Percentiles rank a stretch among this genome's conserved stretches.
phyloP scores from a whole-genome alignment of 2,329 filamentous ascomycete species.

The Xylariaceae sp. region DNA sequence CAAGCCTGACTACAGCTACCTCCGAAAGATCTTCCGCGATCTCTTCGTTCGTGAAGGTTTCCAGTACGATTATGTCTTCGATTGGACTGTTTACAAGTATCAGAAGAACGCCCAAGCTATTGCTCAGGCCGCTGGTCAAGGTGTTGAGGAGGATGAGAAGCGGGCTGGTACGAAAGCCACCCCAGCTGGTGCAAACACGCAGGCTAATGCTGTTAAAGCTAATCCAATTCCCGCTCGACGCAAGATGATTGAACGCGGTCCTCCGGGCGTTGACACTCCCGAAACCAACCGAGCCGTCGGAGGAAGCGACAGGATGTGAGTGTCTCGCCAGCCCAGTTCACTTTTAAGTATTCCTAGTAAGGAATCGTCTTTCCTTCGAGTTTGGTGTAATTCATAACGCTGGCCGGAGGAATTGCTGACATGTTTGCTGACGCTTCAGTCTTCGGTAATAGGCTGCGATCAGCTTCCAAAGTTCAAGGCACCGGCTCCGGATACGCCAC shows the following conservation, averaged over 20 bases:
- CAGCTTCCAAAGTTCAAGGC: constrained; percentile 63
- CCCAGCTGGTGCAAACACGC: constrained; percentile 54
- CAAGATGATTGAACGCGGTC: constrained; percentile 72
- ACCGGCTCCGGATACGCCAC: constrained; percentile 38
- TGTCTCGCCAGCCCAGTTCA: constrained; percentile 54
- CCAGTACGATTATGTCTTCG: constrained; percentile 99
- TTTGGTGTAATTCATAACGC: constrained; percentile 73
- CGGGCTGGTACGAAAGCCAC: constrained; percentile 62
- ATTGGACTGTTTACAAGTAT: constrained; percentile 99
- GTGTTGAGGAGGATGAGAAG: constrained; percentile 73
- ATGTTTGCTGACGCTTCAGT: constrained; percentile 75
- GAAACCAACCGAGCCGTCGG: constrained; percentile 70
- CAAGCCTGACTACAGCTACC: constrained; percentile 99
- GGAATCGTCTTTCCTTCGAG: constrained; percentile 78
- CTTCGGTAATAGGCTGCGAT: constrained; percentile 81
- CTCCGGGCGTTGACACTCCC: constrained; percentile 57
- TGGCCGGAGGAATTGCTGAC: constrained; percentile 70
- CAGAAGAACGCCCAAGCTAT: constrained; percentile 98
- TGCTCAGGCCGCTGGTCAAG: constrained; percentile 68
- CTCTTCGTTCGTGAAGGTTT: constrained; percentile 98
- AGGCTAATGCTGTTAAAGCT: constrained; percentile 60
- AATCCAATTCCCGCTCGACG: constrained; percentile 72
- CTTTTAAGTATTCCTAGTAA: constrained; percentile 70
- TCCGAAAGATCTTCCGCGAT: constrained; percentile 99
- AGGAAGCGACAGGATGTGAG: constrained; percentile 94